These are phyloP conservation scores for Microthlaspi erraticum DNA, from an alignment of 345 rosid species.

Conservation along the genomic window DNA sequence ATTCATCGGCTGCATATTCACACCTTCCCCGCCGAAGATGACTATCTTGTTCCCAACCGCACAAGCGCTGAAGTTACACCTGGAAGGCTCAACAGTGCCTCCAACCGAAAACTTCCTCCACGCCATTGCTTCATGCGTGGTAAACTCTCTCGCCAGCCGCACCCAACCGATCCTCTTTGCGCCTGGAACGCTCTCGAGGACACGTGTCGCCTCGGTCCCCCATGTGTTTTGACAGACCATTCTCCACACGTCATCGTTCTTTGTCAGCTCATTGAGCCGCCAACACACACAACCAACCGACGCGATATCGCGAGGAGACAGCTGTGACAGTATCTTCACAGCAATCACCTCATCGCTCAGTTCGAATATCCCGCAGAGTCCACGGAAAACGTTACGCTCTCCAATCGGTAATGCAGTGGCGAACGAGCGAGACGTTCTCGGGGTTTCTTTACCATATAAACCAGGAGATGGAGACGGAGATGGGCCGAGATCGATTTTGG, in stretches of 20 bases:
- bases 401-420: conserved; percentile 54
- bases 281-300: conserved; percentile 78
- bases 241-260: conserved; percentile 92
- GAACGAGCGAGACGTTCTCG: conserved; percentile 51
- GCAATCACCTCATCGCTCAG: conserved; percentile 84
- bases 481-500: conserved; percentile 82
- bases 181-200: conserved; percentile 80
- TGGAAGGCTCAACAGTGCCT: conserved; percentile 87
- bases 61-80: conserved; percentile 93
- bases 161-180: conserved; percentile 93
- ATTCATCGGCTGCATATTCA: conserved; percentile 96
- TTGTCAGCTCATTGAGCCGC: conserved; percentile 66
- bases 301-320: conserved; percentile 91
- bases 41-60: conserved; percentile 92
- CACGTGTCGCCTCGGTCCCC: conserved; percentile 86
- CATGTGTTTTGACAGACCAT: conserved; percentile 95
- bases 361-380: conserved; percentile 69
- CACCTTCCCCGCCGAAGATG: conserved; percentile 94
- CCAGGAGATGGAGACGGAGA: conserved; percentile 58
- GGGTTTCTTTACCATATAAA: conserved; percentile 55
- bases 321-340: conserved; percentile 67
- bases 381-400: conserved; percentile 70
- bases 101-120: conserved; percentile 95
- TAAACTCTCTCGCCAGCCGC: conserved; percentile 79
- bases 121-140: conserved; percentile 87